Conservation (phyloP, 2,329 filamentous ascomycete species). For the Byssochlamys sp. region DNA sequence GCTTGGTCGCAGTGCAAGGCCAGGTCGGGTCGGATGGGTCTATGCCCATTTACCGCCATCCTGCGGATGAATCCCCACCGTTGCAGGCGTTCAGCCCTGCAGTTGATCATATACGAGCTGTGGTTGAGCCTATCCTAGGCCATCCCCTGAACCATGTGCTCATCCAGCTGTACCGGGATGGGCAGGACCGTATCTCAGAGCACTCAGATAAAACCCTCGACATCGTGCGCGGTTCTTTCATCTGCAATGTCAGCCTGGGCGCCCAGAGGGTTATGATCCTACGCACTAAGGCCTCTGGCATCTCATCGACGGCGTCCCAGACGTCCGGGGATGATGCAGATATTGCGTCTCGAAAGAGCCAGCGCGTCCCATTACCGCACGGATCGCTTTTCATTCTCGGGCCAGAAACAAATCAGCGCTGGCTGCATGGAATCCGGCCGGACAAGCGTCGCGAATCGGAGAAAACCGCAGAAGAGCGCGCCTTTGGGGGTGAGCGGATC, state of each 20-base stretch:
- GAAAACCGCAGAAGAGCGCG: constrained; percentile 60
- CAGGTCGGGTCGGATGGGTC: constrained; percentile 54
- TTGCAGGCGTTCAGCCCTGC: constrained; percentile 65
- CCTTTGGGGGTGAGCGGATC: constrained; percentile 68
- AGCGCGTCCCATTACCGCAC: constrained; percentile 68
- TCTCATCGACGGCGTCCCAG: constrained; percentile 6
- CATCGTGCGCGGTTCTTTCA: constrained; percentile 67
- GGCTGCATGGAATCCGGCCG: constrained; percentile 83
- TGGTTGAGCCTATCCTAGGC: constrained; percentile 62
- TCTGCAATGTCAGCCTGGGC: constrained; percentile 89
- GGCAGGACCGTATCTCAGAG: constrained; percentile 86
- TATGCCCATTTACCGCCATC: constrained; percentile 88
- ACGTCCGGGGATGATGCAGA: constrained; percentile 7
- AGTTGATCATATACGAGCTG: constrained; percentile 57
- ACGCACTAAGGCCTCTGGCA: constrained; percentile 54
- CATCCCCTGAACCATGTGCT: constrained; percentile 83
- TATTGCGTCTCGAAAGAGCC: constrained; percentile 43
- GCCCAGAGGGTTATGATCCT: constrained; percentile 84
- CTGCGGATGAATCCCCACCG: constrained; percentile 75
- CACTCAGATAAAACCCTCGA: constrained; percentile 96
- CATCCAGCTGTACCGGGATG: constrained; percentile 84
- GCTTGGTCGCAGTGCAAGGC: constrained; percentile 83
- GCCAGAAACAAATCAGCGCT: constrained; percentile 67
- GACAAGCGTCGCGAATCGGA: constrained; percentile 66
- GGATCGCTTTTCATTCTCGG: constrained; percentile 83